Conservation (phyloP, 1,284 basidiomycete genomes). For the Cystobasidium pallidum region DNA sequence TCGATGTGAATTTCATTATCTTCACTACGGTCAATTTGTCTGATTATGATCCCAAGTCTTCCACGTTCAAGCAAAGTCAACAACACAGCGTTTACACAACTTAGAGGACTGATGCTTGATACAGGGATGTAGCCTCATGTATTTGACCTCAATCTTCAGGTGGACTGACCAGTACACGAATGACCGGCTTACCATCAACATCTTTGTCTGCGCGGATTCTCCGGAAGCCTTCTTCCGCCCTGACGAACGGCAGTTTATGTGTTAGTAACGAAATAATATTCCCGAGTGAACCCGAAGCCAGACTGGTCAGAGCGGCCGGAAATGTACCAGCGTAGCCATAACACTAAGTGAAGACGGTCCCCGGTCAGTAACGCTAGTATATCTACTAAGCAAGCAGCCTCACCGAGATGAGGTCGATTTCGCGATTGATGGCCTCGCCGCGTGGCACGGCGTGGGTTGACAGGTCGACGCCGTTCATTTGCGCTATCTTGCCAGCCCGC, state of each 20-base stretch:
- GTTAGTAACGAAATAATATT: slow-evolving; percentile 16
- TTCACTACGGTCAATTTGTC: no score
- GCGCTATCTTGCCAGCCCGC: slow-evolving; percentile 32
- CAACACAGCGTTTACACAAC: neutral
- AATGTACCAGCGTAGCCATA: slow-evolving; percentile 27
- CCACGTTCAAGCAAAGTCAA: neutral
- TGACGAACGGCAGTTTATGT: slow-evolving; percentile 25
- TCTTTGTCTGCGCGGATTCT: neutral
- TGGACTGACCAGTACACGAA: slow-evolving; percentile 13
- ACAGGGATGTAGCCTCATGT: no score
- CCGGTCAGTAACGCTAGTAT: neutral
- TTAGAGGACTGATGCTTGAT: no score
- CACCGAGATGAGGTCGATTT: slow-evolving; percentile 36
- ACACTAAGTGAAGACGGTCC: neutral
- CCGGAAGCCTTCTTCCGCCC: slow-evolving; percentile 21
- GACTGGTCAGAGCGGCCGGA: slow-evolving; percentile 9
- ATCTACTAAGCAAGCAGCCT: neutral
- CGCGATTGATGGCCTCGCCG: slow-evolving; percentile 21
- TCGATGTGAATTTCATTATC: no score
- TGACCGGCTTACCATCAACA: slow-evolving; percentile 1
- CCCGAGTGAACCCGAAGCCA: slow-evolving; percentile 29
- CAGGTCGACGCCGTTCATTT: slow-evolving; percentile 11
- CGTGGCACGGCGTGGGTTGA: slow-evolving; percentile 10
- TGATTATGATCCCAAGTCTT: no score
- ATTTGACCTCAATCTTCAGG: neutral